Base-by-base conservation (phyloP, 23 red algal species). In the Rhodosorus marinus region DNA sequence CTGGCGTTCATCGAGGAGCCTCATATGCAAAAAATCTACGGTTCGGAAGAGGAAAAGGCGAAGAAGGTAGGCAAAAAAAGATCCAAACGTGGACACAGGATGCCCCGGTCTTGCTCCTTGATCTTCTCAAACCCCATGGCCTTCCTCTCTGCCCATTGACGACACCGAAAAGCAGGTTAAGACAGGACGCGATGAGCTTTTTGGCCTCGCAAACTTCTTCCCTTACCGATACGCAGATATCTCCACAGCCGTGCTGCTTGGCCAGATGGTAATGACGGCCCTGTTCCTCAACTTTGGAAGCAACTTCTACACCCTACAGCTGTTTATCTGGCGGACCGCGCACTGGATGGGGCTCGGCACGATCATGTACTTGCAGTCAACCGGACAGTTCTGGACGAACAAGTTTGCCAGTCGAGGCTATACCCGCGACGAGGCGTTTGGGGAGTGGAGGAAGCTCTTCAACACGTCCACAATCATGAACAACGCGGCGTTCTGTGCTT, bases 1-100 rank as follows among this genome's bases (percentile, higher is more conserved):
- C 66, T 98, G 8, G 63, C 74, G 49, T 41, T 72, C 23, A 67
- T 84, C 6, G 90, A 98, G 38, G 90, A 98, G 66, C 90, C 90
- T 4, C 90, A 98, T 47, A 98, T 85, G 51, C 62, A 82, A 29
- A 58, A 66, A 34, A 76, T 71, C 6, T 98, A 98, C 57, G 76
- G 54, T 26, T 57, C 52, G 1, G 41, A 11, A 11, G 2, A 71
- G 35, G 28, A 59, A 23, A 55, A 55, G 1, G 24, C 7, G n/a
- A 54, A 64, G 33, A 24, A 25, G 51, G 4, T 7, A n/a, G 22
- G 6, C 31, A 14, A 20, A 22, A 11, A 8, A 27, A 23, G 4
- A 15, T 8, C 30, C 73, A 22, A 27, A 35, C 8, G 24, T 41
- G 35, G 17, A 31, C 6, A 3, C 40, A 3, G 11, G 45, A 1